Percentiles rank a stretch among this genome's conserved stretches.
Evolutionary conservation across 73 alveolate genomes (phyloP).

Genomic region (Paramecium primaurelia): DNA sequence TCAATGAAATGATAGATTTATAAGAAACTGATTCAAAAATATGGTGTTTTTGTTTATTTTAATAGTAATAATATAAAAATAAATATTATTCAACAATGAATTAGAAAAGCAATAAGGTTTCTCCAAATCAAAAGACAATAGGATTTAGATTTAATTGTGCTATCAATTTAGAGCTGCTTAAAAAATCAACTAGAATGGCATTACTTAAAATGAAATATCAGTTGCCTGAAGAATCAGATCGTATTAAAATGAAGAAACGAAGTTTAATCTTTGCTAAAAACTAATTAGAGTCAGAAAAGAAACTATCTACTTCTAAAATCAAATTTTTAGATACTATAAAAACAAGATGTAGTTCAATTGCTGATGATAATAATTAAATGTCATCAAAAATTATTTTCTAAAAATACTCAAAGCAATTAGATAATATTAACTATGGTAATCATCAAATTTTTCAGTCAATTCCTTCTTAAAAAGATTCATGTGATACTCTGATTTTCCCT

Average conservation of each 20-base stretch:
- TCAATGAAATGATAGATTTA: neutral
- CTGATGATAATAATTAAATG: neutral
- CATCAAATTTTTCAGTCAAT: neutral
- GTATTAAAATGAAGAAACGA: neutral
- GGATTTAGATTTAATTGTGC: slow-evolving; percentile 10
- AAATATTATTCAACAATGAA: neutral
- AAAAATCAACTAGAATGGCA: neutral
- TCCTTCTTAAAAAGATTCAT: neutral
- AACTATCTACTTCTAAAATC: neutral
- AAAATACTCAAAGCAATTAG: neutral
- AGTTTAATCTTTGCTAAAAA: neutral
- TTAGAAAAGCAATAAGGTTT: neutral
- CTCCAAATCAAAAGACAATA: neutral
- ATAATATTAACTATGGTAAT: neutral
- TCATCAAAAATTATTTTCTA: neutral
- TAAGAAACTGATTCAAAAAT: neutral
- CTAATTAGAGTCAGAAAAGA: neutral
- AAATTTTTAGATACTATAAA: neutral
- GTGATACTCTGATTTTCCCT: neutral
- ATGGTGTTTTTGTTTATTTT: neutral
- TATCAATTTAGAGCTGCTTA: neutral
- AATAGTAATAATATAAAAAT: neutral
- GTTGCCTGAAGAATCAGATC: neutral
- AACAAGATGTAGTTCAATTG: neutral
- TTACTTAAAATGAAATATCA: neutral